Base-by-base conservation (phyloP, 2,329 filamentous ascomycete genomes). In the Aspergillus amoenus region DNA sequence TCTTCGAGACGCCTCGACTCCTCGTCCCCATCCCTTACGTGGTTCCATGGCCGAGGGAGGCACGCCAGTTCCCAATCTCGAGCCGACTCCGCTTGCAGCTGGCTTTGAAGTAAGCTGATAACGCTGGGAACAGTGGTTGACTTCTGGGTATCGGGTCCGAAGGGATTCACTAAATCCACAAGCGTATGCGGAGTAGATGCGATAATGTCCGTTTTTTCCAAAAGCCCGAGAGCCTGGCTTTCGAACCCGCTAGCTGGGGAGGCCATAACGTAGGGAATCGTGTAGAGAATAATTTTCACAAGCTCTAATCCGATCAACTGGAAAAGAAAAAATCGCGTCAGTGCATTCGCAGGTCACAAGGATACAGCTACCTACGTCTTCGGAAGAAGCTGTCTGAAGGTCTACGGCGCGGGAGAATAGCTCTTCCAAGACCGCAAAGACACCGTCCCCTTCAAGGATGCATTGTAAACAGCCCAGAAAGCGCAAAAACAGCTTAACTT, bases 141-240 rank as follows among this genome's bases (percentile, higher is more conserved):
- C 65, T 86, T 86, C 47, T 84, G 82, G 51, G 79, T 82, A 55
- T 88, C 71, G 3, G 80, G 69, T 52, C 85, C 85, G 71, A 93
- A 97, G 2, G 93, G 91, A 65, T 97, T 91, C 50, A 97, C 91
- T 55, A 97, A 79, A 27, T 87, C 82, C 71, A 97, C 93, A 37
- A 97, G 82, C 2, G 89, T 84, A 71, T 97, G 91, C 11, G 90
- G 89, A 61, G 94, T 92, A 2, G 89, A 90, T 11, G 93, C 92
- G 66, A 97, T 95, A 63, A 97, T 91, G 55, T 94, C 93, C 2
- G 94, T 97, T 80, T 95, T 96, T 63, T 95, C 90, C 71, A 99
- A 86, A 52, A 97, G 80, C 46, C 90, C 87, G 1, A 83, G 82
- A 2, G 91, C 92, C 69, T 89, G 89, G 63, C 89, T 82, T 65